phyloP scores from a whole-genome alignment of 2,329 filamentous ascomycete genomes.

The Pestalotiopsis sp. region DNA sequence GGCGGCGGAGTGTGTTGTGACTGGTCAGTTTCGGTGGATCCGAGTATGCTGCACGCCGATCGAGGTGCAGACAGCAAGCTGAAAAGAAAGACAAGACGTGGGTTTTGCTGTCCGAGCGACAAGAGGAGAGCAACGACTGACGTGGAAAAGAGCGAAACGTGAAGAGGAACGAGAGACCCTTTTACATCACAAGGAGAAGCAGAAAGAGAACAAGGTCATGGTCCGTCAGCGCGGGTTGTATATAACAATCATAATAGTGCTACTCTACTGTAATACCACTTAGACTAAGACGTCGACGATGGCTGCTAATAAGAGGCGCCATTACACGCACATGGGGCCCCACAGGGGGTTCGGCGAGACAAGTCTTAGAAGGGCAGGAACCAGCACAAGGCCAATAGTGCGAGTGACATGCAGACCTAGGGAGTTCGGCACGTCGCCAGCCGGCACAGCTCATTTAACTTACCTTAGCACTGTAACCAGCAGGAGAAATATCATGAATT shows the following conservation, averaged over 20 bases:
- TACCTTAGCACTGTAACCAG: not conserved
- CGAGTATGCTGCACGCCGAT: conserved; percentile 1
- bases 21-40: conserved; percentile 8
- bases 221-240: not conserved
- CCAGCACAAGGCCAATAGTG: not conserved
- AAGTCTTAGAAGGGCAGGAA: not conserved
- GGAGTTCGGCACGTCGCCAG: not conserved
- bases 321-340: not conserved
- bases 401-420: not conserved
- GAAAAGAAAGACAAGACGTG: not conserved
- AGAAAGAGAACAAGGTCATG: not conserved
- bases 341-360: conserved; percentile 1
- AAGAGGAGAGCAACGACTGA: not conserved
- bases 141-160: not conserved
- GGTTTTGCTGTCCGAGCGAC: not conserved
- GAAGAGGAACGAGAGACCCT: not conserved
- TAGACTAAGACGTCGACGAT: too few relatives aligned
- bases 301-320: too few relatives aligned
- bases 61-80: conserved; percentile 1
- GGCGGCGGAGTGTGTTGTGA: not conserved
- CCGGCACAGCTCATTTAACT: not conserved
- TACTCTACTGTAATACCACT: too few relatives aligned
- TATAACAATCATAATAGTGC: not conserved
- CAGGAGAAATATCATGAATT: not conserved
- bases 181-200: not conserved